These are phyloP conservation scores for Penicillium angulare DNA, from an alignment of 495 filamentous ascomycete species.

Conservation along the genomic window DNA sequence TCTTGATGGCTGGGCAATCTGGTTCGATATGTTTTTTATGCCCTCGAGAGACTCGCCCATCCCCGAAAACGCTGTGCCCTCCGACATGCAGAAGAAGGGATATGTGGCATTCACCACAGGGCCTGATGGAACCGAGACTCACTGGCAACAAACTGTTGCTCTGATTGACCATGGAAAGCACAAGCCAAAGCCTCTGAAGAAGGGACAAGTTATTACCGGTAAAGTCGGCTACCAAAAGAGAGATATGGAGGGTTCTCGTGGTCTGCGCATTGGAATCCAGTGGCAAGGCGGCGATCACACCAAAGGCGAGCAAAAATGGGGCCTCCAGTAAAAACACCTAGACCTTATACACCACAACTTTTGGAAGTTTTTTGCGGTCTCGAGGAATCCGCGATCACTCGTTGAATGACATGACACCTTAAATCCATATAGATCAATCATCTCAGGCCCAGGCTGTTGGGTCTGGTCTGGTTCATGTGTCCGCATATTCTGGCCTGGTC, in stretches of 20 bases:
- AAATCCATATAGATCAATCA: no score
- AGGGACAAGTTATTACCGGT: slow-evolving; percentile 48
- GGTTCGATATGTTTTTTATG: slow-evolving; percentile 67
- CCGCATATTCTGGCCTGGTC: no score
- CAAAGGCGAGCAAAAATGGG: slow-evolving; percentile 39
- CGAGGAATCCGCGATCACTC: no score
- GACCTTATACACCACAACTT: slow-evolving; percentile 1
- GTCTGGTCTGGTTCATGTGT: no score
- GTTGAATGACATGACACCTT: no score
- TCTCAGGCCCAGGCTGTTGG: no score
- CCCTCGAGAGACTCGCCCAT: slow-evolving; percentile 43
- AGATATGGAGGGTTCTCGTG: slow-evolving; percentile 37
- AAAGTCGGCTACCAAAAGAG: slow-evolving; percentile 52
- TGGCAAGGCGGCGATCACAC: slow-evolving; percentile 39
- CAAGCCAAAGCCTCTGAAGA: slow-evolving; percentile 37
- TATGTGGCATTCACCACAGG: slow-evolving; percentile 55
- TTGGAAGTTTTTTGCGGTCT: background rate
- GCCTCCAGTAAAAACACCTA: slow-evolving; percentile 30
- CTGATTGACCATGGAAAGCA: slow-evolving; percentile 46
- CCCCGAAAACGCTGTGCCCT: slow-evolving; percentile 41
- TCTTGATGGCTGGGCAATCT: slow-evolving; percentile 60
- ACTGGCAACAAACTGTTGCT: slow-evolving; percentile 51
- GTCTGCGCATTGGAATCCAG: slow-evolving; percentile 46
- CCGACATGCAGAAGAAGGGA: slow-evolving; percentile 47
- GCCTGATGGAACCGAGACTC: slow-evolving; percentile 49